Base-by-base conservation (phyloP, 129 eudicot genomes). In the Lactuca sativa region DNA sequence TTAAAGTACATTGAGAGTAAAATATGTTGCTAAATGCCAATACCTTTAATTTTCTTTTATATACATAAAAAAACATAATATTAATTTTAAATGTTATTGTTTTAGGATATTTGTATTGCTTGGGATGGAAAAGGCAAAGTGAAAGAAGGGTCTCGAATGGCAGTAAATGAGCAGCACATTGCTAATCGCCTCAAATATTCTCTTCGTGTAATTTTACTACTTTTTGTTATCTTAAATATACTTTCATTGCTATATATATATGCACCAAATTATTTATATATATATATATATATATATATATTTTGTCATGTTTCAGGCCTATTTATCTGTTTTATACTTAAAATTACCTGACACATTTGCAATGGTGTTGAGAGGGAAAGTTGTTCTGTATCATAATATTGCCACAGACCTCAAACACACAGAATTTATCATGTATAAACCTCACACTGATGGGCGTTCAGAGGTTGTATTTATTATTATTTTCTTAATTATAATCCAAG, bases 351-450 rank as follows among this genome's bases (percentile, higher is more conserved):
- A 81, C 38, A 81, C 72, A 36, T 92, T 89, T 66, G 59, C 64
- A 69, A 92, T 89, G 66, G 30, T 83, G 38, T 78, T 92, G 75
- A 83, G 96, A 62, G 96, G 88, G 55, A 62, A 65, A 71, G 84
- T 71, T 59, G 82, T 92, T 57, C 81, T 81, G 61, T 77, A 77
- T 83, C 96, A 86, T 81, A 86, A 82, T 77, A 77, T 92, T 79
- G 95, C 96, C 12, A 68, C 47, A 56, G 98, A 86, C 77, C 88
- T 92, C 60, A 92, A 86, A 56, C 91, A 70, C 77, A 88, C 84
- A 4, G 95, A 92, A 60, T 92, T 80, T 77, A 85, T 92, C 73
- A 21, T 83, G 82, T 92, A 92, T 74, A 89, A 64, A 80, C 98
- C 98, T 77, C 92, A 86, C 11, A 86, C 53, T 18, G 82, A 78